Base-by-base conservation (phyloP, 768 basidiomycete species). In the Lepiota venenata region DNA sequence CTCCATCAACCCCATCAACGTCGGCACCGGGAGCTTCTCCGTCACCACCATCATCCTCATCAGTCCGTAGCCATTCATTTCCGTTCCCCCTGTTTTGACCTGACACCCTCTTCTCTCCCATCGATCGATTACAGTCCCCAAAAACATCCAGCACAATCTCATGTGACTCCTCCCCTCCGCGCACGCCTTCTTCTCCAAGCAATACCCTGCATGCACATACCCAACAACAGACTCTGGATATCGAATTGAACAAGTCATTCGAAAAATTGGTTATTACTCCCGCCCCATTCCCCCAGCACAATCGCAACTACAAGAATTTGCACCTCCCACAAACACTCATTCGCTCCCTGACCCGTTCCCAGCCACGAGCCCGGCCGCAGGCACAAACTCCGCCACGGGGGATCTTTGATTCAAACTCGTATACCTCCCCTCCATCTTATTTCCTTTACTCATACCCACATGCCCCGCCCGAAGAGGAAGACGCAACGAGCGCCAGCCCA, bases 261-360 rank as follows among this genome's bases (percentile, higher is more conserved):
- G 46, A 29, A 4, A 35, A 16, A 35, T 10, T 39, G 7, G 39
- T 15, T 6, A 21, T 32, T 29, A 16, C 20, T 3, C 14, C 46
- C 8, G 3, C 35, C 32, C 32, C 32, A 12, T 35, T 37, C 44
- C 38, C 53, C 53, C 46, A 35, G 18, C 46, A 55, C 16, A 40
- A 18, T 2, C 46, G 53, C 12, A 55, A 55, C 29, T 55, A 48
- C 46, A 55, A 55, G 42, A 55, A 55, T n/a, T 27, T 55, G 12
- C 53, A 55, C 15, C 46, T 55, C 10, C 37, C 53, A 4, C 47
- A 42, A 29, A 42, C 47, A 18, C 29, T 25, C 16, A 18, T 14
- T n/a, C 45, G 40, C 16, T 7, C 44, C 16, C 43, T 46, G 32
- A 36, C 46, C 25, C 46, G 35, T 29, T n/a, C 25, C 35, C 38